These are phyloP conservation scores for Neoscytalidium dimidiatum DNA, from an alignment of 2,329 filamentous ascomycete genomes.

Conservation along the genomic window DNA sequence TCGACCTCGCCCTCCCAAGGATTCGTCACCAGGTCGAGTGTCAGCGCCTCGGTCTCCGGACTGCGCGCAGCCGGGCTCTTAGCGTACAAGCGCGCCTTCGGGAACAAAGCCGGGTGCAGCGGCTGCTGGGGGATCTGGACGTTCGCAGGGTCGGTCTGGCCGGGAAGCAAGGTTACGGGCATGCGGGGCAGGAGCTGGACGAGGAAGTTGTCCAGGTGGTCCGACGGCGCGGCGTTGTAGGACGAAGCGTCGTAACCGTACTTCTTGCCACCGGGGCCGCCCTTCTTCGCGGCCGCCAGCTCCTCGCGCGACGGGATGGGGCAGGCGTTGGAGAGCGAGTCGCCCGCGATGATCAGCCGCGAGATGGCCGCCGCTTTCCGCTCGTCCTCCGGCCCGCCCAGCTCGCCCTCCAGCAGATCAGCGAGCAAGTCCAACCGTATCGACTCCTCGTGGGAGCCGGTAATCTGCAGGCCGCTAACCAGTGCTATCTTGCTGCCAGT, in stretches of 20 bases:
- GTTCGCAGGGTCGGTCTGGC: slow-evolving; percentile 82
- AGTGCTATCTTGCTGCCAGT: slow-evolving; percentile 74
- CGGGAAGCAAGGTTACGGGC: slow-evolving; percentile 86
- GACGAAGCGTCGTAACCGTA: slow-evolving; percentile 90
- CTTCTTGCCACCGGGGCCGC: slow-evolving; percentile 63
- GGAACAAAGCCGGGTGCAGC: slow-evolving; percentile 90
- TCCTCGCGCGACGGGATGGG: slow-evolving; percentile 51
- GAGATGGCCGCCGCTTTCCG: slow-evolving; percentile 65
- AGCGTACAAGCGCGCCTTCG: slow-evolving; percentile 69
- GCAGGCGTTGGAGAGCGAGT: slow-evolving; percentile 66
- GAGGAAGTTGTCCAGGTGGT: slow-evolving; percentile 82
- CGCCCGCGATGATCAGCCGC: slow-evolving; percentile 86
- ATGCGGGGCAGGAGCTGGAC: slow-evolving; percentile 79
- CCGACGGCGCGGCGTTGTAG: slow-evolving; percentile 85
- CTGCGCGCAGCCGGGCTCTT: slow-evolving; percentile 41
- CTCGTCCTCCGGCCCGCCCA: slow-evolving; percentile 63
- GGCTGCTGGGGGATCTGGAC: slow-evolving; percentile 88
- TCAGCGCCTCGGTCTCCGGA: slow-evolving; percentile 47
- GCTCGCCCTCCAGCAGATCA: slow-evolving; percentile 87
- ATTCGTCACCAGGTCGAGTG: slow-evolving; percentile 89
- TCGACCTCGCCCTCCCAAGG: slow-evolving; percentile 90
- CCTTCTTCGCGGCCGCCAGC: slow-evolving; percentile 44
- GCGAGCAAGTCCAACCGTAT: slow-evolving; percentile 75
- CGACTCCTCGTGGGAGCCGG: slow-evolving; percentile 71
- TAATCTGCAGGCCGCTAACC: slow-evolving; percentile 84